Conservation (phyloP, 108 stramenopile species). For the Conticribra guillardii region DNA sequence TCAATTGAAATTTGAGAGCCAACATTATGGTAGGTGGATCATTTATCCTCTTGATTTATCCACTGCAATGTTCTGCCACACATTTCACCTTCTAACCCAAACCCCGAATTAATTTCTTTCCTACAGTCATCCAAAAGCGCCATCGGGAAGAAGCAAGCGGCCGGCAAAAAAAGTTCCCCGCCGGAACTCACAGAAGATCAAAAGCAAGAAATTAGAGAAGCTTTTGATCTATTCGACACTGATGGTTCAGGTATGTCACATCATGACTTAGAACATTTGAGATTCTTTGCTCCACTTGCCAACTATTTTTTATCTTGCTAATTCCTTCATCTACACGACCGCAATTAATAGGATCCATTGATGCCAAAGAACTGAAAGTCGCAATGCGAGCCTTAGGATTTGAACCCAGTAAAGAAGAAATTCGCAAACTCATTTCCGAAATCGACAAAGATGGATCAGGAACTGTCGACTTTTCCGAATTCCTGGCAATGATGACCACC, state of each 20-base stretch:
- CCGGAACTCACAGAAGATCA: constrained; percentile 80
- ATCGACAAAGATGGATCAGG: constrained; percentile 89
- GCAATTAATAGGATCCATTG: constrained; percentile 64
- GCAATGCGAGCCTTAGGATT: constrained; percentile 93
- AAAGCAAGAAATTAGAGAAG: constrained; percentile 77
- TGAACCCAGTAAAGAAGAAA: constrained; percentile 90
- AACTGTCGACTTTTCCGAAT: constrained; percentile 88
- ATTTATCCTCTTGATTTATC: too few relatives aligned
- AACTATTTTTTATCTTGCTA: too few relatives aligned
- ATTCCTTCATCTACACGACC: too few relatives aligned
- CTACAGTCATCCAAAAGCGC: constrained; percentile 17
- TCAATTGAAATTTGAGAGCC: too few relatives aligned
- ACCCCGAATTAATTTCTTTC: not conserved
- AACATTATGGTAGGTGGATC: too few relatives aligned
- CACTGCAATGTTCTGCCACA: too few relatives aligned
- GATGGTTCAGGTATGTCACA: constrained; percentile 57
- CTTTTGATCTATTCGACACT: constrained; percentile 87
- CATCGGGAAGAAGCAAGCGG: constrained; percentile 25
- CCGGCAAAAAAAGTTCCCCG: constrained; percentile 39
- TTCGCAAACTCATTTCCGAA: constrained; percentile 83
- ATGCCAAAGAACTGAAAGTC: constrained; percentile 90
- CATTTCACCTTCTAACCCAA: too few relatives aligned
- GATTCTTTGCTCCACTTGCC: not conserved
- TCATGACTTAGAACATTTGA: not conserved
- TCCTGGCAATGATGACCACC: constrained; percentile 75